Evolutionary conservation across 1,139 yeast species (phyloP).

Genomic region (Schwanniomyces etchellsii): DNA sequence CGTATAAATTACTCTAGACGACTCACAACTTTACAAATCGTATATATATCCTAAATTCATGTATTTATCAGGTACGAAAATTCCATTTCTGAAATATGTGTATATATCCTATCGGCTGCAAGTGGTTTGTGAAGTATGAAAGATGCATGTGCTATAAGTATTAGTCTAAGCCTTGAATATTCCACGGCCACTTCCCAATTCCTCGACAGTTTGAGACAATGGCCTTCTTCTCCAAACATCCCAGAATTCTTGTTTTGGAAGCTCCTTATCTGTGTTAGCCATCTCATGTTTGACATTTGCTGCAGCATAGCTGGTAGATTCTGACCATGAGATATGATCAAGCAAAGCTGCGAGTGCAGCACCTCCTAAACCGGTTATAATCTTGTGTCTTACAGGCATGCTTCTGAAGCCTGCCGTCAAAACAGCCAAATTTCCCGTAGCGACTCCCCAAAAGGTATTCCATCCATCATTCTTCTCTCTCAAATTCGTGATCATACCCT

Average conservation of each 20-base stretch:
- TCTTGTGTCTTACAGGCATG: conserved; percentile 40
- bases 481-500: conserved; percentile 36
- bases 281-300: conserved; percentile 28
- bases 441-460: conserved; percentile 44
- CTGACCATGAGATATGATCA: conserved; percentile 41
- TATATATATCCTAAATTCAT: not conserved
- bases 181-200: conserved; percentile 66
- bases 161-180: conserved; percentile 26
- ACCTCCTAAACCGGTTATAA: conserved; percentile 37
- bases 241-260: conserved; percentile 67
- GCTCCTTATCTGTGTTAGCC: conserved; percentile 31
- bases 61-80: not conserved
- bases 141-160: not conserved
- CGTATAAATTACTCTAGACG: conserved; percentile 46
- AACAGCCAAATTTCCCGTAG: conserved; percentile 36
- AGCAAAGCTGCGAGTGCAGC: conserved; percentile 34
- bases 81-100: not conserved
- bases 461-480: conserved; percentile 47
- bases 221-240: conserved; percentile 81
- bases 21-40: not conserved
- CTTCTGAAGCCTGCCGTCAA: conserved; percentile 37
- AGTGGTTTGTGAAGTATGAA: conserved; percentile 1
- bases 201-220: conserved; percentile 70
- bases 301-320: conserved; percentile 37
- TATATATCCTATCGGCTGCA: not conserved